These are phyloP conservation scores for Paraphoma sp. DNA, from an alignment of 2,329 filamentous ascomycete species.

Conservation along the genomic window DNA sequence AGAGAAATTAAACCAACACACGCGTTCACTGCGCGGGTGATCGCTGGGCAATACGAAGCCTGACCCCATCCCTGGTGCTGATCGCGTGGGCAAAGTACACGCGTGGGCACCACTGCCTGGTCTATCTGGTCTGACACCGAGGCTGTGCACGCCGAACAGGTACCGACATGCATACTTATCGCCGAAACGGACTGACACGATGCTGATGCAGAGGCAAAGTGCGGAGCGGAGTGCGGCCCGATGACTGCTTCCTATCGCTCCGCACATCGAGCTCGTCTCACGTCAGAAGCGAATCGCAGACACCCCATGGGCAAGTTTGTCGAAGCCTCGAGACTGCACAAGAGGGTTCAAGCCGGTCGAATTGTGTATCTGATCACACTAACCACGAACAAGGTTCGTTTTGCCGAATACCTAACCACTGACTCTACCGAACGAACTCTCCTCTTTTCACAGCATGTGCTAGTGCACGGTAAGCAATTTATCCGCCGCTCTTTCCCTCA, in stretches of 20 bases:
- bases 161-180: too few relatives aligned
- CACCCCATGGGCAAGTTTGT: neutral
- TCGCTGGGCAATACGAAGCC: neutral
- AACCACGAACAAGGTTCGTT: too few relatives aligned
- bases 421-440: too few relatives aligned
- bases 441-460: too few relatives aligned
- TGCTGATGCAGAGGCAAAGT: neutral
- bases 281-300: neutral
- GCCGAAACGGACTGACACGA: neutral
- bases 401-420: too few relatives aligned
- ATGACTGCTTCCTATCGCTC: neutral
- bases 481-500: too few relatives aligned
- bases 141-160: neutral
- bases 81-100: conserved; percentile 4
- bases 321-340: neutral
- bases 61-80: conserved; percentile 1
- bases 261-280: conserved; percentile 1
- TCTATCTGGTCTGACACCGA: neutral
- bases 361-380: neutral
- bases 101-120: neutral
- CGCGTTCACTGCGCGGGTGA: neutral
- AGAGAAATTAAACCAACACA: neutral
- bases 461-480: too few relatives aligned
- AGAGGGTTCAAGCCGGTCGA: neutral
- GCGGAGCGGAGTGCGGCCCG: conserved; percentile 1